Conservation (phyloP, 176 grass and related monocot genomes). For the Musa beccarii region DNA sequence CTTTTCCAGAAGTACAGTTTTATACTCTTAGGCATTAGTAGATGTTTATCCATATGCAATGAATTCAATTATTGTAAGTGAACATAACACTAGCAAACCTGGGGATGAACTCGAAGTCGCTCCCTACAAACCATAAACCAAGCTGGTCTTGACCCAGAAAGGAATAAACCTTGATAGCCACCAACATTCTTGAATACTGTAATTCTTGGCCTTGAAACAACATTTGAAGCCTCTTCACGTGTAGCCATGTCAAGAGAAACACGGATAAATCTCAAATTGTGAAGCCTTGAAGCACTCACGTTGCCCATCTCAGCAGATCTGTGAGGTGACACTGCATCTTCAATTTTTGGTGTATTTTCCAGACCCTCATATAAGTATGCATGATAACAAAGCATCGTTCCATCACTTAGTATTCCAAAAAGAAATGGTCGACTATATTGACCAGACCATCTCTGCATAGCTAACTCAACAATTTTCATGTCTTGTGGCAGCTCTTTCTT, state of each 20-base stretch:
- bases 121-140: constrained; percentile 93
- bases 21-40: too few species aligned
- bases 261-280: constrained; percentile 75
- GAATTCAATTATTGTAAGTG: too few species aligned
- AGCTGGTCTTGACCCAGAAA: constrained; percentile 68
- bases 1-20: too few species aligned
- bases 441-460: constrained; percentile 86
- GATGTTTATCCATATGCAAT: too few species aligned
- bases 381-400: constrained; percentile 80
- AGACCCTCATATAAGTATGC: constrained; percentile 58
- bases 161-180: constrained; percentile 81
- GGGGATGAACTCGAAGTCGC: constrained; percentile 72
- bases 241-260: constrained; percentile 48
- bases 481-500: constrained; percentile 52
- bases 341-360: constrained; percentile 30
- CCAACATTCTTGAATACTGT: constrained; percentile 77
- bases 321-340: constrained; percentile 30
- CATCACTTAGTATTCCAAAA: constrained; percentile 80
- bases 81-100: constrained; percentile 37
- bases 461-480: constrained; percentile 69
- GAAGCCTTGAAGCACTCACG: constrained; percentile 44
- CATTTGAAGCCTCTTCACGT: constrained; percentile 49
- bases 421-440: constrained; percentile 74
- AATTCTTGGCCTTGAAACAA: constrained; percentile 51
- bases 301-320: constrained; percentile 30